Conservation (phyloP, 257 asterid genomes). For the Scutellaria galericulata region DNA sequence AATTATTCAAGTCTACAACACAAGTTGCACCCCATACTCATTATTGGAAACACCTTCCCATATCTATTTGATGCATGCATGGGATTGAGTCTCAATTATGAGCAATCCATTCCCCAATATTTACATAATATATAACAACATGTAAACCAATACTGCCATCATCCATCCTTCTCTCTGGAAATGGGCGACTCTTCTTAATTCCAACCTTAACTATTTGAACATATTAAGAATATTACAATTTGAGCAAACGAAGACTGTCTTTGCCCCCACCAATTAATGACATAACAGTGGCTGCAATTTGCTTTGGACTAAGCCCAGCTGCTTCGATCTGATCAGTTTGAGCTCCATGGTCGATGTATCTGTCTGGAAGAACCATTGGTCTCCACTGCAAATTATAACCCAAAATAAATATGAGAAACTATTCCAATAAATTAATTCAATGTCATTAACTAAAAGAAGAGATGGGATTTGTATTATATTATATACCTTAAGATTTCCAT, state of each 20-base stretch:
- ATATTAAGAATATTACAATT: slow-evolving; percentile 20
- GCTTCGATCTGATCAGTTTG: slow-evolving; percentile 61
- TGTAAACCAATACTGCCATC: neutral
- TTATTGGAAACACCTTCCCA: slow-evolving; percentile 1
- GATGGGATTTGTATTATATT: too few relatives aligned
- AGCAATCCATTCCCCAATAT: slow-evolving; percentile 11
- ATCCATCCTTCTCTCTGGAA: neutral
- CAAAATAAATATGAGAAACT: neutral
- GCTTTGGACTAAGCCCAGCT: slow-evolving; percentile 67
- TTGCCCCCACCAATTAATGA: slow-evolving; percentile 52
- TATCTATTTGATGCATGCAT: neutral
- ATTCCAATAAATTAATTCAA: too few relatives aligned
- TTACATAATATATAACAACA: slow-evolving; percentile 18
- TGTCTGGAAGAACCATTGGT: slow-evolving; percentile 68
- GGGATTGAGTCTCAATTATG: neutral
- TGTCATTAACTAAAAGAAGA: too few relatives aligned
- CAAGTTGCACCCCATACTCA: neutral
- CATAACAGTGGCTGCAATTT: slow-evolving; percentile 63
- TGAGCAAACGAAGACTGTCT: slow-evolving; percentile 40
- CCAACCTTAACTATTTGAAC: neutral
- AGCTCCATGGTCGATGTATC: slow-evolving; percentile 72
- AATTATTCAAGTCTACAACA: neutral
- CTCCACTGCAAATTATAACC: slow-evolving; percentile 54
- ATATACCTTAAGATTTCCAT: slow-evolving; percentile 59
- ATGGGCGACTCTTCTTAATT: neutral